Evolutionary conservation across 192 early-diverging fungal genomes (phyloP).

Genomic region (Entomortierella beljakovae): DNA sequence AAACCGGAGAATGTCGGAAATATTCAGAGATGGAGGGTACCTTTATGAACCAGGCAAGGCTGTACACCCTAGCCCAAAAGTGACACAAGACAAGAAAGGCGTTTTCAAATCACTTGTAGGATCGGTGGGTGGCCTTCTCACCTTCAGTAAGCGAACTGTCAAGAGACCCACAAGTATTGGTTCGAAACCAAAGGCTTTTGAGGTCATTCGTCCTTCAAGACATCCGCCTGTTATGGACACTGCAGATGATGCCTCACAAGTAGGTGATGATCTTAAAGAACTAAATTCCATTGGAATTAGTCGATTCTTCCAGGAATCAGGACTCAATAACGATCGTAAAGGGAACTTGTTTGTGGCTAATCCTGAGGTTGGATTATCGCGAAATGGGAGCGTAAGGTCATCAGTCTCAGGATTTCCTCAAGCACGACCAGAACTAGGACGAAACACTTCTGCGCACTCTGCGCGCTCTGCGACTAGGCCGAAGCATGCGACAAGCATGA

Average conservation of each 20-base stretch:
- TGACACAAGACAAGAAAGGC: constrained; percentile 12
- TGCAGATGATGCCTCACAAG: constrained; percentile 15
- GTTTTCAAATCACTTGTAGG: constrained; percentile 24
- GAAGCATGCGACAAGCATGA: background rate
- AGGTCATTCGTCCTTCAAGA: constrained; percentile 39
- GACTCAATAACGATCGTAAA: constrained; percentile 29
- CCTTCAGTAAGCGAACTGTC: constrained; percentile 9
- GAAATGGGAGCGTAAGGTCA: constrained; percentile 25
- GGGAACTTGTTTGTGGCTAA: constrained; percentile 44
- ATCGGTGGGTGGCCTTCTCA: constrained; percentile 19
- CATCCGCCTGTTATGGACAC: constrained; percentile 20
- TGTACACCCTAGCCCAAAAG: background rate
- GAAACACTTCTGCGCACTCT: constrained; percentile 1
- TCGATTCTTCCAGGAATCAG: constrained; percentile 51
- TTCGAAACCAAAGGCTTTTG: constrained; percentile 49
- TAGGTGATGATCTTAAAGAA: constrained; percentile 37
- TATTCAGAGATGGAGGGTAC: constrained; percentile 47
- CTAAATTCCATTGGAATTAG: constrained; percentile 45
- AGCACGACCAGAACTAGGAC: background rate
- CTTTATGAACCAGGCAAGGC: constrained; percentile 20
- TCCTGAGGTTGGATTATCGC: constrained; percentile 27
- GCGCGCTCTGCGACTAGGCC: background rate
- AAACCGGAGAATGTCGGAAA: constrained; percentile 43
- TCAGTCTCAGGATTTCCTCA: constrained; percentile 21
- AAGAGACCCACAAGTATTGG: constrained; percentile 8